Base-by-base conservation (phyloP, 768 basidiomycete genomes). In the Lentinula edodes region DNA sequence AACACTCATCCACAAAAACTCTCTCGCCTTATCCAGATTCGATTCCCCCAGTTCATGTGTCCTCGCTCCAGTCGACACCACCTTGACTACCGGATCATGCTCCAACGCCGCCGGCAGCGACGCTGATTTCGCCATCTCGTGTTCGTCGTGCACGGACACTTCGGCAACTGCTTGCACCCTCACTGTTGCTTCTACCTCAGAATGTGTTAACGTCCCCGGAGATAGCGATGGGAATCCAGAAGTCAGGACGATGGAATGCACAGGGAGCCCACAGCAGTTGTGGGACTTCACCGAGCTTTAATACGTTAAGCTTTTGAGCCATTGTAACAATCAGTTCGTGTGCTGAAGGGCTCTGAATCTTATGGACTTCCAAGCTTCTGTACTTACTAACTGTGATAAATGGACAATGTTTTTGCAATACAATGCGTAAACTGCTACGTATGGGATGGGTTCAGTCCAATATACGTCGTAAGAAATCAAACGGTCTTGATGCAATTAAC, bases 181-280 rank as follows among this genome's bases (percentile, higher is more conserved):
- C 23, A 28, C 15, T 28, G 55, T 23, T 39, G 38, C 55, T 6
- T 28, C 38, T 16, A 38, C 38, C 10, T 13, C 39, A 15, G 55
- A 56, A 43, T 56, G 55, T 56, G 55, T 56, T 10, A 56, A 10
- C 20, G 55, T 56, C 39, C 55, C 55, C 5, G 55, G 55, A 18
- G 55, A 56, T 12, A 56, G 55, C 15, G 39, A 56, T 23, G 28
- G 23, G 6, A n/a, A 56, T 23, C 55, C 55, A 13, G 0, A 5
- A 28, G 32, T 56, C n/a, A 43, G 55, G 41, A 23, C 55, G 10
- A 6, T 34, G 2, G 55, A 56, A 28, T 56, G 55, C 13, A 56
- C 55, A 1, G 55, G 55, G 3, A 56, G 39, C 23, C 55, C 55
- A n/a, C 20, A 56, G 23, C 39, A 56, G 41, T 34, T 56, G 23